phyloP scores from a whole-genome alignment of 2,329 filamentous ascomycete species.

The Conoideocrella luteorostrata region DNA sequence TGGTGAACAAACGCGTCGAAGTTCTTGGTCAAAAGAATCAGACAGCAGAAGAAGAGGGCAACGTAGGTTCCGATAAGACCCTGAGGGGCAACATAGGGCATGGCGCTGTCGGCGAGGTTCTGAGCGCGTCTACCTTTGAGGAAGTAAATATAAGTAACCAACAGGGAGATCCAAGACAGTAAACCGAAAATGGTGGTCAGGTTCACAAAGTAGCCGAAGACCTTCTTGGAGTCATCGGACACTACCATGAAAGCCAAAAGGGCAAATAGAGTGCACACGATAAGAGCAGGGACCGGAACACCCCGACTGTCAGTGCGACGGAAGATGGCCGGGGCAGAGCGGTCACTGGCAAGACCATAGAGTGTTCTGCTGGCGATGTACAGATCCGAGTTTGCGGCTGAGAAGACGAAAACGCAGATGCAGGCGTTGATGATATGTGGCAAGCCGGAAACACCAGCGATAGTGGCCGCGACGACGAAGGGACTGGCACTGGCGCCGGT shows the following conservation, averaged over 20 bases:
- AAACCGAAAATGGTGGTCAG: constrained; percentile 61
- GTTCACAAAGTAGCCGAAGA: constrained; percentile 63
- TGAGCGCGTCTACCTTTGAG: constrained; percentile 57
- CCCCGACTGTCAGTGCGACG: constrained; percentile 64
- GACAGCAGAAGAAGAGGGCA: constrained; percentile 61
- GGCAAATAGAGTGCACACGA: constrained; percentile 53
- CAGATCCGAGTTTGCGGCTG: constrained; percentile 69
- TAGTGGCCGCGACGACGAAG: constrained; percentile 66
- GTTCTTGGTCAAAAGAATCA: constrained; percentile 79
- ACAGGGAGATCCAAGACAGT: constrained; percentile 61
- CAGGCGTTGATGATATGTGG: constrained; percentile 67
- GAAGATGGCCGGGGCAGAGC: constrained; percentile 66
- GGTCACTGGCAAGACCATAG: constrained; percentile 65
- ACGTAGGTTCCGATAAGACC: constrained; percentile 63
- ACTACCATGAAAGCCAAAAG: constrained; percentile 66
- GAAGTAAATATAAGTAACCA: constrained; percentile 62
- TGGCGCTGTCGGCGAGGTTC: constrained; percentile 43
- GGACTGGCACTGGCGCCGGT: constrained; percentile 48
- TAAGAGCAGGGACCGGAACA: constrained; percentile 62
- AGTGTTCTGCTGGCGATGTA: constrained; percentile 70
- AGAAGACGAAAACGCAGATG: constrained; percentile 71
- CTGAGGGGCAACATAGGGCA: constrained; percentile 64
- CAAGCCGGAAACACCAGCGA: constrained; percentile 56
- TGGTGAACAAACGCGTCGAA: constrained; percentile 61
- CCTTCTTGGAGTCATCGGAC: constrained; percentile 44